Evolutionary conservation across 306 rosid species (phyloP).

Genomic region (Cicer yamashitae): DNA sequence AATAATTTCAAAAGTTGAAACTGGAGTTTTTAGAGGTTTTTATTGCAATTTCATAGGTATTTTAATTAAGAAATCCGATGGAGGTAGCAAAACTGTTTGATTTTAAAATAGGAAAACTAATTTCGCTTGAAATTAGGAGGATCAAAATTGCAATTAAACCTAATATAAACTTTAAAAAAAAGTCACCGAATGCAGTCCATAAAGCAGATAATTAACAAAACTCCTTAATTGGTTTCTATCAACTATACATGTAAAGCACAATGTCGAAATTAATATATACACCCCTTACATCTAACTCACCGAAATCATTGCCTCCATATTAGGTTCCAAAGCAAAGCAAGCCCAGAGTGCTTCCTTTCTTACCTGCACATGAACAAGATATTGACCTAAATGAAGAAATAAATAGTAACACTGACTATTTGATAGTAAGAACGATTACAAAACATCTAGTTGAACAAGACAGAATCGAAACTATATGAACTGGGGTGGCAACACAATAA

Average conservation of each 20-base stretch:
- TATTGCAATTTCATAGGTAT: too few relatives aligned
- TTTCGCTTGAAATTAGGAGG: too few relatives aligned
- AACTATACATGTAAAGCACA: conserved; percentile 17
- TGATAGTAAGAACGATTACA: conserved; percentile 33
- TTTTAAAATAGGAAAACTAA: too few relatives aligned
- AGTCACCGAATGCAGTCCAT: too few relatives aligned
- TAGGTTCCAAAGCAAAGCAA: conserved; percentile 85
- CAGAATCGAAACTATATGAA: conserved; percentile 13
- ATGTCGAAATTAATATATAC: conserved; percentile 22
- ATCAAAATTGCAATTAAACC: too few relatives aligned
- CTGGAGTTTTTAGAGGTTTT: too few relatives aligned
- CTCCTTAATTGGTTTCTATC: conserved; percentile 26
- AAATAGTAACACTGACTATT: conserved; percentile 27
- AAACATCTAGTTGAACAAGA: conserved; percentile 31
- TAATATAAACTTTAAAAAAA: too few relatives aligned
- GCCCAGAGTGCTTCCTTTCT: conserved; percentile 98
- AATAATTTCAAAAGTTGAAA: too few relatives aligned
- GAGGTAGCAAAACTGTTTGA: too few relatives aligned
- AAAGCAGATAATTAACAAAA: too few relatives aligned
- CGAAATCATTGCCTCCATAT: conserved; percentile 81
- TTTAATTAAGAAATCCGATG: too few relatives aligned
- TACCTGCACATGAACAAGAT: conserved; percentile 57
- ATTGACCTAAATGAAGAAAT: conserved; percentile 40
- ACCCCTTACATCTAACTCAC: conserved; percentile 55
- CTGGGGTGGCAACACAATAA: conserved; percentile 10